Base-by-base conservation (phyloP, 345 rosid species). In the Eucalyptus erythrocorys region DNA sequence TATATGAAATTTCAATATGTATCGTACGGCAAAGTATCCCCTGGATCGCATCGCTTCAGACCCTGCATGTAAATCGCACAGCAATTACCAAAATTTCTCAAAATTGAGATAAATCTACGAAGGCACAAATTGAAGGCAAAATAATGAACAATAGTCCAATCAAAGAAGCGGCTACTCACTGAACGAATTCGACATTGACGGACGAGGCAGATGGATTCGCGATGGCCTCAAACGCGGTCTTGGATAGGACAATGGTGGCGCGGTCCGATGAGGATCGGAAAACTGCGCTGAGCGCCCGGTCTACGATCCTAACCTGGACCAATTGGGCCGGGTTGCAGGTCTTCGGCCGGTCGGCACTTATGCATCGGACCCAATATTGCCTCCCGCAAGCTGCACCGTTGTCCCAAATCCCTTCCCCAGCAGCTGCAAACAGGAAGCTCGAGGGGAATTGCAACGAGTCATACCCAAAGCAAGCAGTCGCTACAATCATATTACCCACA, bases 331-430 rank as follows among this genome's bases (percentile, higher is more conserved):
- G 91, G 8, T 42, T 47, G 90, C 97, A 95, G 22, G 92, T 86
- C 21, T 90, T 30, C 0, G 86, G 91, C 7, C 49, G 88, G 7
- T 86, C 86, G 7, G 94, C 94, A 17, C 95, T 95, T 37, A 94
- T 91, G 92, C 97, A 95, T 32, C 95, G 89, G 26, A 95, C 94
- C 88, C 88, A 26, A 80, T 95, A 95, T 37, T 87, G 91, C 89
- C 95, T 88, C 85, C 96, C 97, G 6, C 97, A 95, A 13, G 94
- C 88, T 1, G 96, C 95, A 1, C 97, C 97, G 32, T 93, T 94
- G 89, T 95, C 95, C 96, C 97, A 95, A 87, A 95, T 51, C 81
- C 95, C 94, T 13, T 93, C 95, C 2, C 96, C 94, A 4, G 94
- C 96, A 2, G 95, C 95, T 6, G 91, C 97, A 40, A 95, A 95